Conservation (phyloP, 2,329 filamentous ascomycete genomes). For the Paracoccidioides lutzii region DNA sequence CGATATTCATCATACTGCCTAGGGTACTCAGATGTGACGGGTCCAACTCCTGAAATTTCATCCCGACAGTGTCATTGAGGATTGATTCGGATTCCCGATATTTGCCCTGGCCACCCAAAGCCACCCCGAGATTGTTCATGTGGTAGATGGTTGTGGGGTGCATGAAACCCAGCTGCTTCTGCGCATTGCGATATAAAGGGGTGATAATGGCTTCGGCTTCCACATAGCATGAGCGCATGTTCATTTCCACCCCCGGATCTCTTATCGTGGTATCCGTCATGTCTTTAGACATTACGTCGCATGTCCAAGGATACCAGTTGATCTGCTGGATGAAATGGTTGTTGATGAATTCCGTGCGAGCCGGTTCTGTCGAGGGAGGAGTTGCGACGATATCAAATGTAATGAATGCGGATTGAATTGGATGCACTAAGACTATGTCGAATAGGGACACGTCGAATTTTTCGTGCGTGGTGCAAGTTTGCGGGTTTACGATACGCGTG, state of each 20-base stretch:
- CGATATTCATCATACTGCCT: background rate
- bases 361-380: background rate
- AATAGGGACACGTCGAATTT: background rate
- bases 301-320: constrained; percentile 1
- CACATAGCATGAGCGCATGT: background rate
- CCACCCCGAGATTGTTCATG: background rate
- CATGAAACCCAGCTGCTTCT: background rate
- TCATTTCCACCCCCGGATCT: background rate
- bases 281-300: background rate
- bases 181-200: background rate
- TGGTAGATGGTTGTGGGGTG: background rate
- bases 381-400: background rate
- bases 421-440: background rate
- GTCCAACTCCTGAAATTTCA: background rate
- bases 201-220: background rate
- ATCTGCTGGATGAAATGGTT: background rate
- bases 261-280: background rate
- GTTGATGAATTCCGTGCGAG: background rate
- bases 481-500: background rate
- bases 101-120: background rate
- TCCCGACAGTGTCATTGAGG: background rate
- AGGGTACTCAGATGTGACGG: background rate
- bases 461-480: background rate
- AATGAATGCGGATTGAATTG: background rate
- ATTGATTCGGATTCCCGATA: background rate